Base-by-base conservation (phyloP, 2,329 filamentous ascomycete genomes). In the Dactylellina leptospora region DNA sequence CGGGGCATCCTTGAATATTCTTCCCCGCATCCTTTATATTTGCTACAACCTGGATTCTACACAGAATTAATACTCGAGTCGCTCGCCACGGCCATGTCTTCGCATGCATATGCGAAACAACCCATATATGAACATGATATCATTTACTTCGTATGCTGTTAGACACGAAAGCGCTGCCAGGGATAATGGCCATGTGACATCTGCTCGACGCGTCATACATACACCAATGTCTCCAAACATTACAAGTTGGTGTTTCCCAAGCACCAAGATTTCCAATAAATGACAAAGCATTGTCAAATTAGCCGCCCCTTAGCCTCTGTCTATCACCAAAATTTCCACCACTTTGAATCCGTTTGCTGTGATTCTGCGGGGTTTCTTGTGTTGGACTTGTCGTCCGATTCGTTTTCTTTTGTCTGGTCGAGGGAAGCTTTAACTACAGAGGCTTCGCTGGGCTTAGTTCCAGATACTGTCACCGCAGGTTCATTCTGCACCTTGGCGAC, bases 231-330 rank as follows among this genome's bases (percentile, higher is more conserved):
- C 11, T 36, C 59, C 27, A n/a, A 25, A 16, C 4, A 16, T 13
- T 30, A 11, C 11, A 16, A 28, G 5, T 3, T 51, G n/a, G 25
- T 40, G 10, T 16, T 18, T 18, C 22, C n/a, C 23, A 22, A 27
- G n/a, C n/a, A n/a, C n/a, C 13, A 40, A 27, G 58, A 62, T 71
- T 71, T 62, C 40, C 53, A 71, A 71, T 71, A 30, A 44, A 55
- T 71, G 53, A 71, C 51, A 63, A 71, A 71, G 58, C 66, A 58
- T 33, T 63, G 33, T 20, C 18, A 40, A 71, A 61, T 62, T 62
- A 61, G 48, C 64, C 56, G 56, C 56, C 20, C 25, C 23, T 20
- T 61, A 23, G 30, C 25, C 51, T 20, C 54, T 44, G 25, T 2
- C 40, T 45, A 38, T 38, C 25, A 42, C 64, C 55, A 70, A 48